phyloP scores from a whole-genome alignment of 768 basidiomycete genomes.

The Omphalotus guepiniiformis region DNA sequence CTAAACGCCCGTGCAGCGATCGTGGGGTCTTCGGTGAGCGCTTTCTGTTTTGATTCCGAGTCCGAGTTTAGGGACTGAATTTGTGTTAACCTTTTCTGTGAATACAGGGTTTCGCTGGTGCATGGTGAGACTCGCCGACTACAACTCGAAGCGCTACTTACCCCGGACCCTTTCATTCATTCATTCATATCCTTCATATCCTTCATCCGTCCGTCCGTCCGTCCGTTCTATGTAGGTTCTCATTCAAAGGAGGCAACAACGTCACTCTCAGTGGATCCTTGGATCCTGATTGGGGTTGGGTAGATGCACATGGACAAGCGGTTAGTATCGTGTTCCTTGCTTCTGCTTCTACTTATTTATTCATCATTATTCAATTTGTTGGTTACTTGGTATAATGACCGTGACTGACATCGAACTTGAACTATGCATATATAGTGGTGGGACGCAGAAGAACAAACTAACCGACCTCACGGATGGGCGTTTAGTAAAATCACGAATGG shows the following conservation, averaged over 20 bases:
- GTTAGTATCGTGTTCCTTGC: constrained; percentile 20
- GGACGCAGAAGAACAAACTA: constrained; percentile 46
- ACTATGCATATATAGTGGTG: constrained; percentile 47
- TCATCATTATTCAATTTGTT: background rate
- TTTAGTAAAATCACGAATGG: constrained; percentile 52
- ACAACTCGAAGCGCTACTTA: background rate
- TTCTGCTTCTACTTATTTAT: background rate
- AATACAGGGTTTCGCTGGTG: constrained; percentile 37
- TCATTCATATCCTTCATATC: background rate
- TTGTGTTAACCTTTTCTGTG: background rate
- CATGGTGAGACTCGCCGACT: constrained; percentile 30
- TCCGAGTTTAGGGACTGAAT: background rate
- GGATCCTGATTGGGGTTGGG: constrained; percentile 62
- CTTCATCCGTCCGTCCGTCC: too few relatives aligned
- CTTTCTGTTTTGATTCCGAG: background rate
- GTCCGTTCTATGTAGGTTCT: too few relatives aligned
- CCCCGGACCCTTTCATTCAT: background rate
- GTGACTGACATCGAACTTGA: background rate
- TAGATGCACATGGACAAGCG: constrained; percentile 55
- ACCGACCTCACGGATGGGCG: constrained; percentile 51
- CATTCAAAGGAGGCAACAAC: constrained; percentile 51
- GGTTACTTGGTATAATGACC: background rate
- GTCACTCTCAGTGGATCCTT: constrained; percentile 53
- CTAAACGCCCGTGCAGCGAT: constrained; percentile 24
- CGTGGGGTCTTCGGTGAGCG: constrained; percentile 41